Conservation (phyloP, 2,329 filamentous ascomycete genomes). For the Chaetomiaceae sp. region DNA sequence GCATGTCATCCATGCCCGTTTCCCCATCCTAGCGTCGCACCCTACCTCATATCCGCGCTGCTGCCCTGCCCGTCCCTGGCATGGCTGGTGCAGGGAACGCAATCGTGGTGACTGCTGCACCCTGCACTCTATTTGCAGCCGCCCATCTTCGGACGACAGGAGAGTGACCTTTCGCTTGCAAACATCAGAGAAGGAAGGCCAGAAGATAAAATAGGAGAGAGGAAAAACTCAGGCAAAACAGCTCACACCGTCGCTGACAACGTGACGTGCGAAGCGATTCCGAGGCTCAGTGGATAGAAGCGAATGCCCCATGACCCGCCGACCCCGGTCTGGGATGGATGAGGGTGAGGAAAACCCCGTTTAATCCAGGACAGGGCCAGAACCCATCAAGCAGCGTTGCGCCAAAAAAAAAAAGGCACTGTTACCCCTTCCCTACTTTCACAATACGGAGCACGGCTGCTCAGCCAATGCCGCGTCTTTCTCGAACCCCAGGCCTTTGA, state of each 20-base stretch:
- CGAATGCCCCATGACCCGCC: slow-evolving; percentile 14
- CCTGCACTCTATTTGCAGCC: neutral
- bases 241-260: neutral
- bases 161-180: neutral
- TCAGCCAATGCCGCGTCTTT: slow-evolving; percentile 14
- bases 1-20: too few species aligned
- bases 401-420: slow-evolving; percentile 8
- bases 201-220: too few species aligned
- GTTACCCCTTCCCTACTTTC: slow-evolving; percentile 14
- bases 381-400: neutral
- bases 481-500: neutral
- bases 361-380: slow-evolving; percentile 14
- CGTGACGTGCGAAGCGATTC: neutral
- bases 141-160: neutral
- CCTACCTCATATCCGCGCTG: too few species aligned
- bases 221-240: neutral
- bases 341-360: slow-evolving; percentile 13
- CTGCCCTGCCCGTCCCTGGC: too few species aligned
- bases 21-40: too few species aligned
- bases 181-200: too few species aligned
- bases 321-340: slow-evolving; percentile 14
- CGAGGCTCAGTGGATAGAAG: slow-evolving; percentile 1
- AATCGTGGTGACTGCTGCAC: too few species aligned
- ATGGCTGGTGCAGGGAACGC: too few species aligned
- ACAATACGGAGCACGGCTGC: slow-evolving; percentile 13